Evolutionary conservation across 257 asterid species (phyloP), one percentile per base, ranked within the genome.

Genomic region (Verbascum thapsus): DNA sequence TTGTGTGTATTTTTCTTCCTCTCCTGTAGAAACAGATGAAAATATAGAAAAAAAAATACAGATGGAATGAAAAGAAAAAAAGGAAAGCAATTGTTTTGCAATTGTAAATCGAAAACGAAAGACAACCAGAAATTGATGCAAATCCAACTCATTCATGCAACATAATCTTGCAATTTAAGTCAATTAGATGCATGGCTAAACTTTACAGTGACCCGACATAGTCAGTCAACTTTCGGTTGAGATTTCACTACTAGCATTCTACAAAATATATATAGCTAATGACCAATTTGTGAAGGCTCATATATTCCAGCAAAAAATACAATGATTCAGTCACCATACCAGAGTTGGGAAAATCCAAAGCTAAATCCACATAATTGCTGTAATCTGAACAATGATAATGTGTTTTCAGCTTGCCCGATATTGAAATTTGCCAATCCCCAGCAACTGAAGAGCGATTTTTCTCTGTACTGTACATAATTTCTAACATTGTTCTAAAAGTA

Each of bases 401-500:
- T 69, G 32, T 43, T 61, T 23, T 42, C 39, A 23, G 67, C 44
- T n/a, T 16, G 61, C 54, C 18, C 0, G 56, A 45, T 23, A 6
- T 44, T 37, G 58, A 34, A 57, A 15, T 50, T 20, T 18, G 40
- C 64, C 15, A 19, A 49, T 15, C 59, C 13, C 22, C 20, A 42
- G 26, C 45, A 4, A 2, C 7, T 4, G 53, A 49, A 47, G 43
- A 48, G 4, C 7, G 15, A 13, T n/a, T 49, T 50, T 13, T 49
- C 53, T 12, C 38, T 48, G 72, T 34, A 72, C 20, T 15, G 17
- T 54, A 55, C 34, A 45, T 10, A 3, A 18, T 55, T 45, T 39
- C 64, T 75, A 76, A 17, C 39, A 51, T 72, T 81, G 85, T 58
- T 72, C 75, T 5, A 90, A 70, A 53, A 87, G 78, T 67, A 74